These are phyloP conservation scores for Arabidopsis lyrata DNA, from an alignment of 441 rosid genomes.

Conservation along the genomic window DNA sequence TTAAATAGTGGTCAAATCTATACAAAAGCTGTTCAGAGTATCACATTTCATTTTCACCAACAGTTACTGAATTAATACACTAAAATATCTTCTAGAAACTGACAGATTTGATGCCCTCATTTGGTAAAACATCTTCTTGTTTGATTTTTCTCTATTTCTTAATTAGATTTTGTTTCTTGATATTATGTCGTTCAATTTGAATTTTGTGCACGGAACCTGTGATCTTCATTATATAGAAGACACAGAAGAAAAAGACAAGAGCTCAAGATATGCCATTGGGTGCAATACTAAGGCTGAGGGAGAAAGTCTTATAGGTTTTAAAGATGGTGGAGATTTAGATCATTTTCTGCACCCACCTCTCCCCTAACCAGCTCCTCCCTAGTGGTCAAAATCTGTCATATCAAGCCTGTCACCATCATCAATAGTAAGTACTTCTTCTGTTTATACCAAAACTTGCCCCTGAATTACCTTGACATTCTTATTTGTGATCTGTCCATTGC, in stretches of 20 bases:
- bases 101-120: slow-evolving; percentile 38
- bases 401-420: slow-evolving; percentile 37
- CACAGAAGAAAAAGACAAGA: slow-evolving; percentile 46
- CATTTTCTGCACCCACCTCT: slow-evolving; percentile 45
- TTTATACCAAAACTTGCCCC: slow-evolving; percentile 31
- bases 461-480: slow-evolving; percentile 30
- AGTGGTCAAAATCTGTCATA: slow-evolving; percentile 29
- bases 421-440: slow-evolving; percentile 36
- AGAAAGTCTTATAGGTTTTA: slow-evolving; percentile 42
- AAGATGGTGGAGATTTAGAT: slow-evolving; percentile 48
- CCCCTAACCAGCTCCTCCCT: slow-evolving; percentile 43
- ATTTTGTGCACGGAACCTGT: slow-evolving; percentile 37
- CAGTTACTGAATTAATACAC: slow-evolving; percentile 23
- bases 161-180: slow-evolving; percentile 35
- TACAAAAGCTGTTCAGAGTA: not conserved
- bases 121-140: slow-evolving; percentile 33
- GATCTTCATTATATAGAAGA: slow-evolving; percentile 37
- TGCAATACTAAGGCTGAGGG: slow-evolving; percentile 22
- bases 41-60: slow-evolving; percentile 33
- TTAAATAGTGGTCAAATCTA: slow-evolving; percentile 1
- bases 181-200: slow-evolving; percentile 23
- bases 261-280: slow-evolving; percentile 42
- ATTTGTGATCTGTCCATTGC: slow-evolving; percentile 30
- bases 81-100: slow-evolving; percentile 23
- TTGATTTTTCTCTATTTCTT: slow-evolving; percentile 28